phyloP scores from a whole-genome alignment of 495 filamentous ascomycete genomes.

The Podospora pseudoanserina region DNA sequence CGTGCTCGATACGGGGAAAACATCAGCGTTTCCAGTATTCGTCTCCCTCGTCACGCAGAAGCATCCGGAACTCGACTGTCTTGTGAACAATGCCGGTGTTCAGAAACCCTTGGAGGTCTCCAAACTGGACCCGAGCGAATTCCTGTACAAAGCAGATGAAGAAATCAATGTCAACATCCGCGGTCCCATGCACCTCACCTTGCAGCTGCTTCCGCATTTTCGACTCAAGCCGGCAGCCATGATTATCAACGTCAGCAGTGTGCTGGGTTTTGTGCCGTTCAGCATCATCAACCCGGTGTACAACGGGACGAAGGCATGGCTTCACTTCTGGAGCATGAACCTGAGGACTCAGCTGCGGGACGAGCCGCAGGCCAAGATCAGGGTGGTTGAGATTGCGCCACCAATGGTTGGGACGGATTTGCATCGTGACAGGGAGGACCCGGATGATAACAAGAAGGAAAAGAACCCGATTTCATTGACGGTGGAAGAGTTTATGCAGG shows the following conservation, averaged over 20 bases:
- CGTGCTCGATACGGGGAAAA: conserved; percentile 43
- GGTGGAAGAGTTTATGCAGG: conserved; percentile 46
- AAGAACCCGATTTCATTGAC: conserved; percentile 40
- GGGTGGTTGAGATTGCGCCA: conserved; percentile 46
- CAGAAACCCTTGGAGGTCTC: conserved; percentile 32
- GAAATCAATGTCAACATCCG: conserved; percentile 50
- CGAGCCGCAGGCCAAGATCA: conserved; percentile 32
- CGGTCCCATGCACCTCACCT: conserved; percentile 47
- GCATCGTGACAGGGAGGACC: conserved; percentile 47
- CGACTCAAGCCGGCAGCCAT: conserved; percentile 27
- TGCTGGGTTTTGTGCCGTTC: conserved; percentile 44
- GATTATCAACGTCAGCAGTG: conserved; percentile 47
- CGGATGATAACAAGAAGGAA: conserved; percentile 51
- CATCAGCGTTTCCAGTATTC: conserved; percentile 35
- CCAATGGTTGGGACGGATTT: conserved; percentile 48
- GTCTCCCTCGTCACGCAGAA: conserved; percentile 33
- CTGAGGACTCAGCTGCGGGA: conserved; percentile 40
- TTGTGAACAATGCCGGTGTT: conserved; percentile 41
- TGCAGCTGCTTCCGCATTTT: conserved; percentile 43
- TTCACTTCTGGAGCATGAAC: conserved; percentile 48
- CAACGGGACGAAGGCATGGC: conserved; percentile 48
- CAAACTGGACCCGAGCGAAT: conserved; percentile 23
- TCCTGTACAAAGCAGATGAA: conserved; percentile 43
- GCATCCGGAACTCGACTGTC: conserved; percentile 47
- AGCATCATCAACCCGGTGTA: conserved; percentile 47